Evolutionary conservation across 1,284 basidiomycete species (phyloP).

Genomic region (Ustilago crameri): DNA sequence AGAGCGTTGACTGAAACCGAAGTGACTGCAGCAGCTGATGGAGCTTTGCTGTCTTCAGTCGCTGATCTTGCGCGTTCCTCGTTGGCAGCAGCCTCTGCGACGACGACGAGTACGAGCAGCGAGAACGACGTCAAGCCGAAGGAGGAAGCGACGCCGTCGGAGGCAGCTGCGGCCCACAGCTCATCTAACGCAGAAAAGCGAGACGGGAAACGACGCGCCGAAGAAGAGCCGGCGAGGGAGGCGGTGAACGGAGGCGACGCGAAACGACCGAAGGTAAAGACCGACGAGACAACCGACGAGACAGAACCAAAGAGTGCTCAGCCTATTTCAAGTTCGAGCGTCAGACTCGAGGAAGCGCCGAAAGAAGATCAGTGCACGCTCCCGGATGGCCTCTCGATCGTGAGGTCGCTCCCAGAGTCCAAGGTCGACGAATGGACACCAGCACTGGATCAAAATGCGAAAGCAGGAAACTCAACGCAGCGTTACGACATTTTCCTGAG

Average conservation of each 20-base stretch:
- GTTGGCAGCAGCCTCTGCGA: slow-evolving; percentile 9
- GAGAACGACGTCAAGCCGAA: neutral
- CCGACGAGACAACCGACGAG: neutral
- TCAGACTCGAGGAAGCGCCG: neutral
- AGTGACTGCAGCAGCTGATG: slow-evolving; percentile 29
- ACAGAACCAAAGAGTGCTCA: neutral
- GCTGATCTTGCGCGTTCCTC: slow-evolving; percentile 36
- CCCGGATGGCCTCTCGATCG: slow-evolving; percentile 18
- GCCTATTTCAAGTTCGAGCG: neutral
- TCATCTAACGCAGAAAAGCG: neutral
- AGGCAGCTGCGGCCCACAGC: neutral
- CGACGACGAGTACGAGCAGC: slow-evolving; percentile 5
- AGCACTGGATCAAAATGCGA: slow-evolving; percentile 15
- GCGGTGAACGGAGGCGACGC: neutral
- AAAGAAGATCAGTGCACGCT: slow-evolving; percentile 13
- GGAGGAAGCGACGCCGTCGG: neutral
- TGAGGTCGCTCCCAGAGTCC: slow-evolving; percentile 18
- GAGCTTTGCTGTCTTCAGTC: slow-evolving; percentile 42
- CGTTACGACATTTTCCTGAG: slow-evolving; percentile 63
- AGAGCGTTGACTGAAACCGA: slow-evolving; percentile 26
- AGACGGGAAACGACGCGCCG: slow-evolving; percentile 32
- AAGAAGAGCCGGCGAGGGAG: slow-evolving; percentile 1
- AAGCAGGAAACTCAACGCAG: slow-evolving; percentile 2
- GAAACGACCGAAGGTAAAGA: slow-evolving; percentile 28
- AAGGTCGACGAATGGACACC: slow-evolving; percentile 38